Evolutionary conservation across 2,329 filamentous ascomycete genomes (phyloP).

Genomic region (Talaromyces piceae): DNA sequence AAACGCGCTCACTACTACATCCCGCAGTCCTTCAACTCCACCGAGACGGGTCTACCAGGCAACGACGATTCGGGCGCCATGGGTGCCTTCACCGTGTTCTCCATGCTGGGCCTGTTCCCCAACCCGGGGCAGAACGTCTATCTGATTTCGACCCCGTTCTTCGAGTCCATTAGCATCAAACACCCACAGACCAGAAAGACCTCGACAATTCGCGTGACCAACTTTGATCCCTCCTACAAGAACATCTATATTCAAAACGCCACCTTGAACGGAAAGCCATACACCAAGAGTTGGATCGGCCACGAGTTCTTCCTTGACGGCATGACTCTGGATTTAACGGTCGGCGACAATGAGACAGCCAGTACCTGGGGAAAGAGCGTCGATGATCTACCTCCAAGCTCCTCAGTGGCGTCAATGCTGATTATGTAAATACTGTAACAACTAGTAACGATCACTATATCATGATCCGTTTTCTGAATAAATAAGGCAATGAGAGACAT

Average conservation of each 20-base stretch:
- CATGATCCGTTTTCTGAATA: background rate
- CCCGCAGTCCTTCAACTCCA: constrained; percentile 52
- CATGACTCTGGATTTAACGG: constrained; percentile 53
- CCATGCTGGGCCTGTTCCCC: constrained; percentile 62
- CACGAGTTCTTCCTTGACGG: constrained; percentile 62
- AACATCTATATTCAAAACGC: constrained; percentile 59
- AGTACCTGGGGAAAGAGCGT: constrained; percentile 57
- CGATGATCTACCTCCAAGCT: constrained; percentile 57
- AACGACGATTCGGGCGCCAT: constrained; percentile 64
- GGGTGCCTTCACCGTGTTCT: constrained; percentile 57
- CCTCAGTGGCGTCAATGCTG: constrained; percentile 16
- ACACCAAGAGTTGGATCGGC: constrained; percentile 58
- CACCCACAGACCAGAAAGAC: constrained; percentile 52
- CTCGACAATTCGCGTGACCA: constrained; percentile 51
- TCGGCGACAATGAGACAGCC: constrained; percentile 54
- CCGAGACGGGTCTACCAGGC: constrained; percentile 52
- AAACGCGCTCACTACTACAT: constrained; percentile 55
- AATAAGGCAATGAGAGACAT: no score
- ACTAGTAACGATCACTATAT: background rate
- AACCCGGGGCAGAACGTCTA: constrained; percentile 62
- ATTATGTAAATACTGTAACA: background rate
- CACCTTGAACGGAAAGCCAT: constrained; percentile 52
- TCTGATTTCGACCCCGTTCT: constrained; percentile 59
- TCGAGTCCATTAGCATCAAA: constrained; percentile 50
- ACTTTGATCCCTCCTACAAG: constrained; percentile 52